Conservation (phyloP, 2,329 filamentous ascomycete genomes). For the Tympanopsis confertula region DNA sequence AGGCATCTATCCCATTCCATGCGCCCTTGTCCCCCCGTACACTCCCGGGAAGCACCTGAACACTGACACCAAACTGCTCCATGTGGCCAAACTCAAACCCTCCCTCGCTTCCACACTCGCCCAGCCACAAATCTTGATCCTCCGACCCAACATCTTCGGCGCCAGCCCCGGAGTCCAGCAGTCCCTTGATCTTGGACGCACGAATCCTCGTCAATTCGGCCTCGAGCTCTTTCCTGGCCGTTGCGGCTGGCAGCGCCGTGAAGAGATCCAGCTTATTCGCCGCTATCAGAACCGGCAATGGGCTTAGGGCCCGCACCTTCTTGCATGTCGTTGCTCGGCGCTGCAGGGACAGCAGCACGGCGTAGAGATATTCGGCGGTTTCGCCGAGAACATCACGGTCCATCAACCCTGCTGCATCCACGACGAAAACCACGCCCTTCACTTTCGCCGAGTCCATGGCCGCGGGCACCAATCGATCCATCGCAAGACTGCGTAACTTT, state of each 20-base stretch:
- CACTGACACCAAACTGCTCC: slow-evolving; percentile 68
- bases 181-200: slow-evolving; percentile 63
- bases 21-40: slow-evolving; percentile 39
- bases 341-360: slow-evolving; percentile 74
- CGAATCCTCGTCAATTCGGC: slow-evolving; percentile 71
- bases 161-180: slow-evolving; percentile 72
- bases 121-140: slow-evolving; percentile 76
- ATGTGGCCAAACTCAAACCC: slow-evolving; percentile 69
- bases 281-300: slow-evolving; percentile 68
- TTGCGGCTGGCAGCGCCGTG: slow-evolving; percentile 69
- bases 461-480: slow-evolving; percentile 30
- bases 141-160: slow-evolving; percentile 47
- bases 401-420: slow-evolving; percentile 67
- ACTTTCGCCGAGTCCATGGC: slow-evolving; percentile 4
- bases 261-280: slow-evolving; percentile 96
- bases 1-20: slow-evolving; percentile 63
- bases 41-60: slow-evolving; percentile 70
- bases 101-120: slow-evolving; percentile 63
- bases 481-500: slow-evolving; percentile 69
- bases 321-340: slow-evolving; percentile 49
- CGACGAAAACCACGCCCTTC: too few species aligned
- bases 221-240: slow-evolving; percentile 69
- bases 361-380: slow-evolving; percentile 76
- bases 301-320: slow-evolving; percentile 41
- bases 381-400: slow-evolving; percentile 53